Evolutionary conservation across 192 early-diverging fungal species (phyloP).

Genomic region (Mortierella alpina): DNA sequence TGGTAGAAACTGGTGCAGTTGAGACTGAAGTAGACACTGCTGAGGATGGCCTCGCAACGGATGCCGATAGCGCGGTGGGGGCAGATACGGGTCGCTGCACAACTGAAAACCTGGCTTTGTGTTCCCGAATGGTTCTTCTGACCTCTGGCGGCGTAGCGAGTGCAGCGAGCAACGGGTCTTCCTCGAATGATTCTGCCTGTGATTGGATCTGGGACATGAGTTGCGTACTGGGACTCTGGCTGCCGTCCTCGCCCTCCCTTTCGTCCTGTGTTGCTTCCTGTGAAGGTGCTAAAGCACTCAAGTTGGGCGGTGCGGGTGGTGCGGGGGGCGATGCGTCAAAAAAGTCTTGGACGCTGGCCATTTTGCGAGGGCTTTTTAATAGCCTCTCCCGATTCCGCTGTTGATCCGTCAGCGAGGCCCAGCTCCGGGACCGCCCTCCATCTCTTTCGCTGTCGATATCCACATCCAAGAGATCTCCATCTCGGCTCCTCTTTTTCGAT

Average conservation of each 20-base stretch:
- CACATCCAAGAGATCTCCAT: slow-evolving; percentile 16
- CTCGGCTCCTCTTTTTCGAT: slow-evolving; percentile 30
- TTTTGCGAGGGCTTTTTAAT: slow-evolving; percentile 45
- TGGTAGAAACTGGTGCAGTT: not conserved
- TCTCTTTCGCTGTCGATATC: not conserved
- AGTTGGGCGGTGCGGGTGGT: not conserved
- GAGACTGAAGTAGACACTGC: not conserved
- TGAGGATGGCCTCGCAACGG: not conserved
- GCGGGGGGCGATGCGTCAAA: slow-evolving; percentile 5
- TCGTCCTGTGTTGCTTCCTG: not conserved
- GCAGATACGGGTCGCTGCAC: not conserved
- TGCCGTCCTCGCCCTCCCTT: not conserved
- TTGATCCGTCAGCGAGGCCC: slow-evolving; percentile 22
- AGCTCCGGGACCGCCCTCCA: not conserved
- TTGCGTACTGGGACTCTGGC: slow-evolving; percentile 28
- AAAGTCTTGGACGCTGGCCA: slow-evolving; percentile 42
- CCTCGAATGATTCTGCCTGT: slow-evolving; percentile 8
- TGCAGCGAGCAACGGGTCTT: slow-evolving; percentile 29
- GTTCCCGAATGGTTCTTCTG: slow-evolving; percentile 6
- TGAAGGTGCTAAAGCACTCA: not conserved
- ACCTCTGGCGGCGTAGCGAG: slow-evolving; percentile 32
- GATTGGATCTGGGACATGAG: slow-evolving; percentile 26
- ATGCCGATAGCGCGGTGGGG: not conserved
- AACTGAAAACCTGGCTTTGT: slow-evolving; percentile 7
- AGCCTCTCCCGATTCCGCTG: slow-evolving; percentile 30